Base-by-base conservation (phyloP, 306 rosid species). In the Glycine soja region DNA sequence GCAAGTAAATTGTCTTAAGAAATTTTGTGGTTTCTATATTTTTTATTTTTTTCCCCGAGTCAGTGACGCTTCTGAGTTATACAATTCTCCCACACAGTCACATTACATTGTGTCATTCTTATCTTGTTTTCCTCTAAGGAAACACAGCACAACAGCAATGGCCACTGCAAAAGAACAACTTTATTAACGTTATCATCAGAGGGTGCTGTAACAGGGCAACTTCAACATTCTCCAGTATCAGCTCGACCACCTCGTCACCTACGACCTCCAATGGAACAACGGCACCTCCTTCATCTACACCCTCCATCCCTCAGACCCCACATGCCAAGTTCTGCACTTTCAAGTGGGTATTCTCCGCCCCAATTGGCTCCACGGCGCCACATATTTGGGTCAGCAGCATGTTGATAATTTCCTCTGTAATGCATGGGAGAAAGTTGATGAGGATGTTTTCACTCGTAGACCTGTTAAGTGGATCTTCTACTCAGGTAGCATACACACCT, bases 191-290 rank as follows among this genome's bases (percentile, higher is more conserved):
- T 19, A 19, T 19, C 24, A 19, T 19, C 24, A 0, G 24, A 19
- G 24, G 24, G 24, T 19, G 24, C 24, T 19, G 24, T 19, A 19
- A 19, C n/a, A n/a, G n/a, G n/a, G n/a, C n/a, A n/a, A n/a, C n/a
- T 95, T 90, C 90, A 95, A 93, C 90, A 95, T 95, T 48, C 82
- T 91, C 3, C 96, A 86, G 65, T 76, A 90, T 70, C 99, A 95
- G 89, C 87, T 93, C 45, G 88, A 90, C 8, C 14, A 77, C 34
- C 8, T 56, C 7, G 11, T 86, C 1, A 67, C 57, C 7, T 87
- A 91, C 89, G 97, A 93, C 59, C 91, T 91, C 0, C 98, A 95
- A 36, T 95, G 99, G 99, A 88, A 85, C 89, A 95, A 91, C 5
- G 96, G 98, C 24, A 95, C 99, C 47, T 89, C 96, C 51, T 95